These are phyloP conservation scores for Penicillium argentinense DNA, from an alignment of 495 filamentous ascomycete species.

Conservation along the genomic window DNA sequence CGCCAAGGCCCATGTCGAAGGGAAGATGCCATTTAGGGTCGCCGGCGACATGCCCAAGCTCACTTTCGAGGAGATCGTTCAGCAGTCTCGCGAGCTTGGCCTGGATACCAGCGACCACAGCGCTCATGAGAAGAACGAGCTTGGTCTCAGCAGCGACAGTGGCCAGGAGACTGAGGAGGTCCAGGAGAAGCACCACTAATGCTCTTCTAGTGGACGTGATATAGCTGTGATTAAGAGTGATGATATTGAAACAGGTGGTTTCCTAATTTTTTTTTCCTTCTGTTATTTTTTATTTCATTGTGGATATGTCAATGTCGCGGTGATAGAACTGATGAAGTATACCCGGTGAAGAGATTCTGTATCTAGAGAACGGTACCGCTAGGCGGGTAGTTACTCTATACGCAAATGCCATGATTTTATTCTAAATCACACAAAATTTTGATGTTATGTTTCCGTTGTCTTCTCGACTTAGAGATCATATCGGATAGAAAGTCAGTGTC, in stretches of 20 bases:
- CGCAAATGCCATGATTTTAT: too few relatives aligned
- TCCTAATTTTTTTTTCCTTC: not conserved
- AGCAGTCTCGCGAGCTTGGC: conserved; percentile 32
- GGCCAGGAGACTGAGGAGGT: conserved; percentile 13
- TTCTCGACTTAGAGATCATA: too few relatives aligned
- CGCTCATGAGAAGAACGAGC: conserved; percentile 33
- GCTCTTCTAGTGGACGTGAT: not conserved
- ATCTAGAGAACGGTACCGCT: too few relatives aligned
- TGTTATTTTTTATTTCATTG: not conserved
- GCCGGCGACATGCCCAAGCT: conserved; percentile 41
- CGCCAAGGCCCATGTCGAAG: conserved; percentile 42
- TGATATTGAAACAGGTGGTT: not conserved
- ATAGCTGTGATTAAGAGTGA: not conserved
- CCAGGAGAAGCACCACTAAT: not conserved
- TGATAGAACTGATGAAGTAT: not conserved
- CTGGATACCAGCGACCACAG: conserved; percentile 19
- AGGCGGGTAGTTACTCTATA: too few relatives aligned
- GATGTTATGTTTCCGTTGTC: too few relatives aligned
- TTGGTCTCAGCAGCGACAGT: conserved; percentile 28
- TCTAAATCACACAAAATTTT: too few relatives aligned
- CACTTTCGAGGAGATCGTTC: conserved; percentile 28
- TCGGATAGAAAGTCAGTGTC: too few relatives aligned
- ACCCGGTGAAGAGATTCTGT: too few relatives aligned
- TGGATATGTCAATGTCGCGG: not conserved
- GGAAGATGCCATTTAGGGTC: conserved; percentile 36